A percentile compares a stretch with the other conserved stretches of the same genome.
These are phyloP conservation scores for Yamadazyma siamensis DNA, from an alignment of 1,139 yeast species.

Conservation along the genomic window DNA sequence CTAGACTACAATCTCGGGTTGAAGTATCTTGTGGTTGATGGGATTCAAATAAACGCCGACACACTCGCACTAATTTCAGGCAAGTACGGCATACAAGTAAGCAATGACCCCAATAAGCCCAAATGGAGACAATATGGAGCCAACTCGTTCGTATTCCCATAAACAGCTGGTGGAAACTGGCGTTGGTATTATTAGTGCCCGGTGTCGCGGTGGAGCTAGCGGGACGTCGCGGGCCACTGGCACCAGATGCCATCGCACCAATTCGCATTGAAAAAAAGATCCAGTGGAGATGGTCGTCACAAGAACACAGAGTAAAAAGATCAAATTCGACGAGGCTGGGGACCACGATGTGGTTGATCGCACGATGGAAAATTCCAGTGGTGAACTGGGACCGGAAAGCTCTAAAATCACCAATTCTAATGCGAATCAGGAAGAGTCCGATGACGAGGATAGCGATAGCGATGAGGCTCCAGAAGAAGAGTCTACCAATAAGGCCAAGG, in stretches of 20 bases:
- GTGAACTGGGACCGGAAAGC: slow-evolving; percentile 1
- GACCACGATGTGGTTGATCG: slow-evolving; percentile 6
- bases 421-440: slow-evolving; percentile 9
- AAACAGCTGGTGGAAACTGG: slow-evolving; percentile 1
- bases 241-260: slow-evolving; percentile 1
- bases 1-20: slow-evolving; percentile 18
- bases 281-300: slow-evolving; percentile 24
- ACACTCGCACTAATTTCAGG: slow-evolving; percentile 24
- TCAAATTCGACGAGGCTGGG: slow-evolving; percentile 25
- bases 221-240: too few species aligned
- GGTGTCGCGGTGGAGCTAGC: too few species aligned
- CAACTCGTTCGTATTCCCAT: slow-evolving; percentile 22
- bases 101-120: slow-evolving; percentile 24
- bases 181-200: too few species aligned
- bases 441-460: slow-evolving; percentile 24
- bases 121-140: slow-evolving; percentile 39
- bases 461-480: slow-evolving; percentile 54
- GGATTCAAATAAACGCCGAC: slow-evolving; percentile 30
- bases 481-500: slow-evolving; percentile 27
- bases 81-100: slow-evolving; percentile 19
- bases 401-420: slow-evolving; percentile 5
- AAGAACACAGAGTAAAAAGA: slow-evolving; percentile 23
- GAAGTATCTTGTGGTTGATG: slow-evolving; percentile 29
- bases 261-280: slow-evolving; percentile 1
- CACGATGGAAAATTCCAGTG: slow-evolving; percentile 13